Evolutionary conservation across 139 green algal species (phyloP), one percentile per base, ranked within the genome.

Genomic region (Yamagishiella unicocca): DNA sequence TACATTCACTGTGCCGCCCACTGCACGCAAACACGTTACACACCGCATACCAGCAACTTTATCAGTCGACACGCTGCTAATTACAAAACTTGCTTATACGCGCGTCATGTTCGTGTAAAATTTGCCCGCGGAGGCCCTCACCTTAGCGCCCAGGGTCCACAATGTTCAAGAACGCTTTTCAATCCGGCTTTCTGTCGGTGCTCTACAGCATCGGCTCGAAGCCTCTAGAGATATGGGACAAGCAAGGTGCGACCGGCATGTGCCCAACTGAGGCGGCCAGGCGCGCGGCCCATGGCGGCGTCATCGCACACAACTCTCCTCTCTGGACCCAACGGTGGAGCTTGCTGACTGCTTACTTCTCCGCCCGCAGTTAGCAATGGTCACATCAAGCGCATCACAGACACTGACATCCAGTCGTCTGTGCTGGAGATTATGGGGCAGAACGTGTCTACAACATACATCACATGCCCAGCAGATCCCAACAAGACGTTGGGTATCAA

Each of bases 141-240:
- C 43, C 29, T 80, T 87, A 77, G 67, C 45, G 33, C 66, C 29
- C 50, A 38, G 81, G 67, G 66, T 77, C 66, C 72, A 87, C 55
- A 21, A 89, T 91, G 87, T 91, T 91, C 74, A 91, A 91, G 50
- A 91, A 91, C 73, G 81, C 81, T 61, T 91, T 91, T 61, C 87
- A 99, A 92, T 96, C 91, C 0, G 97, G 97, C 27, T 99, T 99
- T 84, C 87, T 99, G 67, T 97, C 93, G 75, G 97, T 99, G 72
- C 91, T 99, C 10, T 99, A 99, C 92, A 97, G 93, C 79, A 97
- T 99, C 68, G 97, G 97, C 68, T 97, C 92, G 92, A 98, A 99
- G 89, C 97, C 97, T 0, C 93, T 99, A 74, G 93, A 98, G 68
- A 97, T 99, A 37, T 99, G 97, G 97, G 94, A 96, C 85, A 98